phyloP scores from a whole-genome alignment of 202 grass and related monocot species.

The Panicum hallii region DNA sequence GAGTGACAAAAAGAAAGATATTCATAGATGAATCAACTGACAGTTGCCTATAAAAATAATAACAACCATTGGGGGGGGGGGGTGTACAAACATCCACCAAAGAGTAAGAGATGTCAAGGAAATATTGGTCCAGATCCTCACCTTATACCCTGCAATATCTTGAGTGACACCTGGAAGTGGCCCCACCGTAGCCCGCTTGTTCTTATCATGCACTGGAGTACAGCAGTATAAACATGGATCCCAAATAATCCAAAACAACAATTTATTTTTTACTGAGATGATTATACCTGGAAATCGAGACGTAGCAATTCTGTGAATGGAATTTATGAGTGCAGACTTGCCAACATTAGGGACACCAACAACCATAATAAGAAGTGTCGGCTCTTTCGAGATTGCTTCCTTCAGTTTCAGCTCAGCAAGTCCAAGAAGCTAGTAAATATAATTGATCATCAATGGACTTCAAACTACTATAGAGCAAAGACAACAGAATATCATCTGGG shows the following conservation, averaged over 20 bases:
- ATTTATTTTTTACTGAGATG: conserved; percentile 29
- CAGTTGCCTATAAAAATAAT: background rate
- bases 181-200: conserved; percentile 77
- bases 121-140: conserved; percentile 29
- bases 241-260: conserved; percentile 8
- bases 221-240: conserved; percentile 35
- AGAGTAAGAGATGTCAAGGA: background rate
- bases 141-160: conserved; percentile 98
- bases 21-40: conserved; percentile 11
- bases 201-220: conserved; percentile 75
- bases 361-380: conserved; percentile 94
- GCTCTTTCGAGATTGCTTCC: conserved; percentile 89
- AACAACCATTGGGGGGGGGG: background rate
- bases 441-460: conserved; percentile 8
- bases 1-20: conserved; percentile 12
- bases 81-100: background rate
- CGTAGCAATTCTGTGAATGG: conserved; percentile 79
- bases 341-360: conserved; percentile 97
- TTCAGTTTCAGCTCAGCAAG: conserved; percentile 89
- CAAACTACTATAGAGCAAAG: conserved; percentile 24
- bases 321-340: conserved; percentile 95
- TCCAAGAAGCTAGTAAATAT: conserved; percentile 69
- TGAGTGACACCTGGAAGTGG: conserved; percentile 92
- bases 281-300: conserved; percentile 83
- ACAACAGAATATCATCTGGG: conserved; percentile 14